These are phyloP conservation scores for Aleurites moluccanus DNA, from an alignment of 441 rosid genomes.

Conservation along the genomic window DNA sequence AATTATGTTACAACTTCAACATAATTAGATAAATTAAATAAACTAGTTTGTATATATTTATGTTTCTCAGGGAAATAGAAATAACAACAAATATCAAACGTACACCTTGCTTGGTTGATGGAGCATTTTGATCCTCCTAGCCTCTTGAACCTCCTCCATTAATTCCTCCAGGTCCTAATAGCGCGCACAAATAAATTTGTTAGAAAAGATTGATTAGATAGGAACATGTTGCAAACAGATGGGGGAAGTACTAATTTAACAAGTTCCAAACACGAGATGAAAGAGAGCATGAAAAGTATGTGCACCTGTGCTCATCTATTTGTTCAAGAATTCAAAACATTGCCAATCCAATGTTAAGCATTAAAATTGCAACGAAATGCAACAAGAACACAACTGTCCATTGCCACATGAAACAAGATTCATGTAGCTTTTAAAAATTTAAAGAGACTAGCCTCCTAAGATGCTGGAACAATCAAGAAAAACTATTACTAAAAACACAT, in stretches of 20 bases:
- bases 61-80: background rate
- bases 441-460: background rate
- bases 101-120: conserved; percentile 97
- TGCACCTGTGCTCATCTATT: background rate
- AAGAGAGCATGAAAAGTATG: conserved; percentile 9
- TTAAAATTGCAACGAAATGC: conserved; percentile 1
- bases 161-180: conserved; percentile 83
- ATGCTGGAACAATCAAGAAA: background rate
- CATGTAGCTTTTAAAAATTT: background rate
- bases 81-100: conserved; percentile 15
- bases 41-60: background rate
- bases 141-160: conserved; percentile 98
- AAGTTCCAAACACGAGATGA: conserved; percentile 1
- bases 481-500: background rate
- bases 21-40: background rate
- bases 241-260: conserved; percentile 11
- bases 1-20: conserved; percentile 10
- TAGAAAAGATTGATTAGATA: background rate
- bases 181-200: conserved; percentile 7
- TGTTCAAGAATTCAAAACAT: background rate
- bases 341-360: background rate
- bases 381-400: background rate
- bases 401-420: background rate
- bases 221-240: conserved; percentile 7
- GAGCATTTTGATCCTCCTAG: conserved; percentile 96